phyloP scores from a whole-genome alignment of 768 basidiomycete genomes.

The Roridomyces roridus region DNA sequence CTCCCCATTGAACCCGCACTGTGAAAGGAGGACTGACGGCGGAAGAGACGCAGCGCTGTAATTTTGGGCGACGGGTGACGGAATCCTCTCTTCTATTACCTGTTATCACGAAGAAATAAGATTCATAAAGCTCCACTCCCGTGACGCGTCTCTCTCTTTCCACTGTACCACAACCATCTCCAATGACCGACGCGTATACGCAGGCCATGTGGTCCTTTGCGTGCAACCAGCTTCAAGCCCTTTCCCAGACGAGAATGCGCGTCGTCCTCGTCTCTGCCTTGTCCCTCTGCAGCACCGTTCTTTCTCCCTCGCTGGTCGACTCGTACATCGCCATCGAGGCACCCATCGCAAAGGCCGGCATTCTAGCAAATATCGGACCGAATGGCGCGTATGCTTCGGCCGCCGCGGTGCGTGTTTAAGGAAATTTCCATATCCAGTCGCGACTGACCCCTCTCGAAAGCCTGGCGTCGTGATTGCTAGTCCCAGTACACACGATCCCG shows the following conservation, averaged over 20 bases:
- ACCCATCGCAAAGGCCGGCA: slow-evolving; percentile 64
- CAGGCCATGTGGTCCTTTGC: too few relatives aligned
- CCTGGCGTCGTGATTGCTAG: slow-evolving; percentile 65
- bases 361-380: slow-evolving; percentile 78
- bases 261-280: slow-evolving; percentile 35
- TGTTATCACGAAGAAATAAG: too few relatives aligned
- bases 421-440: too few relatives aligned
- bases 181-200: too few relatives aligned
- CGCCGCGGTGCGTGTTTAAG: slow-evolving; percentile 48
- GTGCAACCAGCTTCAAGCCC: slow-evolving; percentile 7
- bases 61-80: too few relatives aligned
- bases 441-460: slow-evolving; percentile 41
- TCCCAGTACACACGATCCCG: slow-evolving; percentile 55
- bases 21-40: too few relatives aligned
- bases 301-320: slow-evolving; percentile 46
- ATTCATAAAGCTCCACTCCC: too few relatives aligned
- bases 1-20: too few relatives aligned
- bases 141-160: too few relatives aligned
- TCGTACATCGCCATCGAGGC: slow-evolving; percentile 58
- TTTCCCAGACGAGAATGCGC: slow-evolving; percentile 42
- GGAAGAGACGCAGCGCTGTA: too few relatives aligned
- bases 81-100: too few relatives aligned
- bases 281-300: slow-evolving; percentile 32
- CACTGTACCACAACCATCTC: too few relatives aligned
- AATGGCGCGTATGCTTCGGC: slow-evolving; percentile 59